These are phyloP conservation scores for Tetrahymena thermophila DNA, from an alignment of 73 alveolate genomes.

Conservation along the genomic window DNA sequence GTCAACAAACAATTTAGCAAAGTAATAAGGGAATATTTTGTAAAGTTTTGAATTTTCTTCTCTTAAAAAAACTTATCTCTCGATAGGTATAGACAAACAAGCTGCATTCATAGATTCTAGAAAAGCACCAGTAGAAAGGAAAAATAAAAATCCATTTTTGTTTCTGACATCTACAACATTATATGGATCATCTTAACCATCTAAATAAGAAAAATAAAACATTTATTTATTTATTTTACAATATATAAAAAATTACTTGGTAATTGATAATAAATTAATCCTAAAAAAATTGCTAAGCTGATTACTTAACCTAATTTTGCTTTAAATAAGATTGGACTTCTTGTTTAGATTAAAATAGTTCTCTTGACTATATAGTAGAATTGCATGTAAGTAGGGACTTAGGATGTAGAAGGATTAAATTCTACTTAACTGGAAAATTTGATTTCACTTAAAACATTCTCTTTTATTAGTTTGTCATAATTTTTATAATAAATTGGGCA, in stretches of 20 bases:
- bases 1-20: constrained; percentile 1
- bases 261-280: background rate
- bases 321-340: background rate
- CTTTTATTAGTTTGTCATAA: background rate
- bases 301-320: background rate
- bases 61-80: constrained; percentile 22
- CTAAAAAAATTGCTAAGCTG: background rate
- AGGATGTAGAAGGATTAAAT: background rate
- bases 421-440: background rate
- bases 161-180: background rate
- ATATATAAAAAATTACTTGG: background rate
- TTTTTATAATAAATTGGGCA: background rate
- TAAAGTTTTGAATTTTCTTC: constrained; percentile 31
- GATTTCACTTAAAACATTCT: background rate
- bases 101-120: background rate
- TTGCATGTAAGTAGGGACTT: background rate
- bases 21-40: constrained; percentile 8
- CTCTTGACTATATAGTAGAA: background rate
- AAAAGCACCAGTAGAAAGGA: background rate
- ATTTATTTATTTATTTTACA: background rate
- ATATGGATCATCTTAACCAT: background rate
- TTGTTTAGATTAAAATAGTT: background rate
- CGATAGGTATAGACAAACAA: constrained; percentile 4
- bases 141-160: background rate
- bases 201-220: background rate